Conservation (phyloP, 1,284 basidiomycete species). For the Cutaneotrichosporon sp. region DNA sequence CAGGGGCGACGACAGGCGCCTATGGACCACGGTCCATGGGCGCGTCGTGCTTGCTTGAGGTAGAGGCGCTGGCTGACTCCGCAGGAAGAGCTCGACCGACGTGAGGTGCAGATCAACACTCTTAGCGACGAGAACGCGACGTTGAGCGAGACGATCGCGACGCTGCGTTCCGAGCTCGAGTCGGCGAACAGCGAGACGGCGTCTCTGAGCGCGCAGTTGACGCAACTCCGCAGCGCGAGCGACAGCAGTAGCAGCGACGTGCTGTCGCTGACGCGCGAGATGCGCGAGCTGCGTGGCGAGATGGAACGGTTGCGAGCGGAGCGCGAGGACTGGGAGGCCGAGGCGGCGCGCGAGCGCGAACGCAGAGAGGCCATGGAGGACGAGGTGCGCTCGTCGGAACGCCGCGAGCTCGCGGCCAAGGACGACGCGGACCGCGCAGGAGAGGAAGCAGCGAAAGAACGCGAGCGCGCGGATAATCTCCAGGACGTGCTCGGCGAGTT, state of each 20-base stretch:
- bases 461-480: conserved; percentile 71
- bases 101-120: conserved; percentile 72
- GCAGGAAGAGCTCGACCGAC: conserved; percentile 91
- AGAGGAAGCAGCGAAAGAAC: conserved; percentile 62
- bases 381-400: conserved; percentile 56
- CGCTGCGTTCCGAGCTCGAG: conserved; percentile 71
- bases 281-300: conserved; percentile 72
- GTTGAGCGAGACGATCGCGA: conserved; percentile 62
- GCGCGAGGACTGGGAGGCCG: conserved; percentile 80
- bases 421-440: conserved; percentile 55
- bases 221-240: conserved; percentile 49
- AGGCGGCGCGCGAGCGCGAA: conserved; percentile 67
- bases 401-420: conserved; percentile 63
- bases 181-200: conserved; percentile 67
- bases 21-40: background rate
- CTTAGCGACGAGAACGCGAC: conserved; percentile 70
- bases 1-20: too few species aligned
- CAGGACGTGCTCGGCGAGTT: conserved; percentile 93
- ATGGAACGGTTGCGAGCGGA: conserved; percentile 77
- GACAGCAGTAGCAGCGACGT: conserved; percentile 63
- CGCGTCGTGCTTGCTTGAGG: background rate
- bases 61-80: conserved; percentile 3
- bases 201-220: conserved; percentile 63
- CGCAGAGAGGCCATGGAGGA: conserved; percentile 62
- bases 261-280: conserved; percentile 66